These are phyloP conservation scores for Nannochloropsis granulata DNA, from an alignment of 108 stramenopile genomes.

Conservation along the genomic window DNA sequence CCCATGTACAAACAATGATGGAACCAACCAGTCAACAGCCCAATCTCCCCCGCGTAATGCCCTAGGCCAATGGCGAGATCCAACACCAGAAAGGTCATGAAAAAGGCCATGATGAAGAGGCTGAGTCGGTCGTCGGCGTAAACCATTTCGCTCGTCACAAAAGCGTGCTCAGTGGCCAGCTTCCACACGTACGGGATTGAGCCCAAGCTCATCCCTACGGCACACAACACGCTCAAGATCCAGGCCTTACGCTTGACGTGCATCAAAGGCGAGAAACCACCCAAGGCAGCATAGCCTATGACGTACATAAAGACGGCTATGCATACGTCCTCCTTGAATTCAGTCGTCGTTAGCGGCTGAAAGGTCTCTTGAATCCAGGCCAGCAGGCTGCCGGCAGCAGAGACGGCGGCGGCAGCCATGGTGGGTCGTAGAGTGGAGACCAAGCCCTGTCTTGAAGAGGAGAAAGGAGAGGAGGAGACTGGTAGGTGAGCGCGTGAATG, in stretches of 20 bases:
- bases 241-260: neutral
- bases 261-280: neutral
- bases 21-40: neutral
- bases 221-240: neutral
- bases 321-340: neutral
- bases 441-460: neutral
- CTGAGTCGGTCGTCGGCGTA: neutral
- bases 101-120: neutral
- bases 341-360: neutral
- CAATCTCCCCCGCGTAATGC: neutral
- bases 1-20: neutral
- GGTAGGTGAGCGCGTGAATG: neutral
- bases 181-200: neutral
- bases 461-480: neutral
- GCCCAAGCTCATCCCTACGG: neutral
- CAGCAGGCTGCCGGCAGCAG: neutral
- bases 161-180: neutral
- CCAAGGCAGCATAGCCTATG: neutral
- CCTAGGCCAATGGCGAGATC: neutral
- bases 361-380: neutral
- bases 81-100: neutral
- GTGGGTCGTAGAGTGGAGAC: neutral
- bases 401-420: neutral
- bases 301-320: neutral
- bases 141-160: neutral